Conservation (phyloP, 345 rosid species). For the Rhodamnia argentea region DNA sequence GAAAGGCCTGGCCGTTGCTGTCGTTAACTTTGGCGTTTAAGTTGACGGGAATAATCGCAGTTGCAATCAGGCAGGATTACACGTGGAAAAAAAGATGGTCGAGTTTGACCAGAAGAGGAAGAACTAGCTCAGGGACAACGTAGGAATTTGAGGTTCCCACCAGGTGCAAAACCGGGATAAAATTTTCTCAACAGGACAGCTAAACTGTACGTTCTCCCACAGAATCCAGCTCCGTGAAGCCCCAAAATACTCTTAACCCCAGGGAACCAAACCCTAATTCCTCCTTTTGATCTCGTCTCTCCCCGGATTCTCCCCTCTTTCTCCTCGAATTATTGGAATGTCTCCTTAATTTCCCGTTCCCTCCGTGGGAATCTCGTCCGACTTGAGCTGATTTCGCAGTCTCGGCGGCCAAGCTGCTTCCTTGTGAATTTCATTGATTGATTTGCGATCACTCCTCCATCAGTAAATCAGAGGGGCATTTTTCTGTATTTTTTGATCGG, state of each 20-base stretch:
- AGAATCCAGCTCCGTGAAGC: constrained; percentile 1
- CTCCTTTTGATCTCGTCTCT: neutral
- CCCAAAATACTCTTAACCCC: neutral
- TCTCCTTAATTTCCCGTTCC: neutral
- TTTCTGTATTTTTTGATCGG: neutral
- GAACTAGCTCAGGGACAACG: neutral
- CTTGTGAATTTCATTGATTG: neutral
- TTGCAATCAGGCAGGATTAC: neutral
- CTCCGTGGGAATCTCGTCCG: neutral
- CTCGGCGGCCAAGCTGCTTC: neutral
- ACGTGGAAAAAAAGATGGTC: neutral
- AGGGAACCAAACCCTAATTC: neutral
- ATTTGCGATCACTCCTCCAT: neutral
- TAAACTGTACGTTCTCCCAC: neutral
- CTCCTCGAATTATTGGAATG: neutral
- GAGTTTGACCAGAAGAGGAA: neutral
- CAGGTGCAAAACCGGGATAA: neutral
- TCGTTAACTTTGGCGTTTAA: neutral
- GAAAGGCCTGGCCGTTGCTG: neutral
- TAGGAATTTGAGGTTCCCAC: neutral
- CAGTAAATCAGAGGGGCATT: neutral
- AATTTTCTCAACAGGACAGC: neutral
- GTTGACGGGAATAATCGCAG: neutral
- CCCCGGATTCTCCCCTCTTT: neutral
- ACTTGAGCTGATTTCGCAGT: neutral